Evolutionary conservation across 345 rosid species (phyloP).

Genomic region (Eucalyptus caleyi): DNA sequence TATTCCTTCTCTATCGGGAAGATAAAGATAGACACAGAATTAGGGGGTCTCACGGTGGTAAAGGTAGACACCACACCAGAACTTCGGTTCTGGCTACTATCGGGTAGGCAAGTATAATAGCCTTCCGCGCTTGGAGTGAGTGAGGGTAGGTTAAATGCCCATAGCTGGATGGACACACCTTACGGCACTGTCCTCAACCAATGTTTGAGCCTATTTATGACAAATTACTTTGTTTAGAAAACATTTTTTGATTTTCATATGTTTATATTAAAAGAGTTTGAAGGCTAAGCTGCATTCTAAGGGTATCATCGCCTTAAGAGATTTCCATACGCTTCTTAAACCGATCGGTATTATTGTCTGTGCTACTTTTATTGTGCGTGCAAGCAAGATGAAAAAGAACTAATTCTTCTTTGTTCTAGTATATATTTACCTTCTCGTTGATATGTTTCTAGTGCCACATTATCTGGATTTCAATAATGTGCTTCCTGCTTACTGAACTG

Average conservation of each 20-base stretch:
- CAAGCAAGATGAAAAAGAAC: too few species aligned
- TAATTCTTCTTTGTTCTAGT: too few species aligned
- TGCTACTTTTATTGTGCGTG: too few species aligned
- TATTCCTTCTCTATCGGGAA: fast-evolving
- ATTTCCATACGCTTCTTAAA: neutral
- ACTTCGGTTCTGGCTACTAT: fast-evolving
- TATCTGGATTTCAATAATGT: too few species aligned
- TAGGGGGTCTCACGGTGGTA: fast-evolving
- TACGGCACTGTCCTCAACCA: neutral
- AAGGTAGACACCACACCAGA: too few species aligned
- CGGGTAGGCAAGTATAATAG: fast-evolving
- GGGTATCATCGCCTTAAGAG: neutral
- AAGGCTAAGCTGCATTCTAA: neutral
- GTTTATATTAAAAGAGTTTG: neutral
- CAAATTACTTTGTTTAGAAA: neutral
- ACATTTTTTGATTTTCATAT: neutral
- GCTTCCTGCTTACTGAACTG: too few species aligned
- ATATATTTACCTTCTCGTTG: too few species aligned
- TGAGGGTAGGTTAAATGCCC: too few species aligned
- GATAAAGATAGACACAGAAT: fast-evolving
- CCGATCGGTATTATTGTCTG: neutral
- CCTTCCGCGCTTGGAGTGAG: fast-evolving
- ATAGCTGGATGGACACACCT: fast-evolving
- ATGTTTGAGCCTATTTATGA: too few species aligned
- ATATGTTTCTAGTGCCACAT: too few species aligned